phyloP scores from a whole-genome alignment of 805 yeast genomes.

The Komagataella pastoris region DNA sequence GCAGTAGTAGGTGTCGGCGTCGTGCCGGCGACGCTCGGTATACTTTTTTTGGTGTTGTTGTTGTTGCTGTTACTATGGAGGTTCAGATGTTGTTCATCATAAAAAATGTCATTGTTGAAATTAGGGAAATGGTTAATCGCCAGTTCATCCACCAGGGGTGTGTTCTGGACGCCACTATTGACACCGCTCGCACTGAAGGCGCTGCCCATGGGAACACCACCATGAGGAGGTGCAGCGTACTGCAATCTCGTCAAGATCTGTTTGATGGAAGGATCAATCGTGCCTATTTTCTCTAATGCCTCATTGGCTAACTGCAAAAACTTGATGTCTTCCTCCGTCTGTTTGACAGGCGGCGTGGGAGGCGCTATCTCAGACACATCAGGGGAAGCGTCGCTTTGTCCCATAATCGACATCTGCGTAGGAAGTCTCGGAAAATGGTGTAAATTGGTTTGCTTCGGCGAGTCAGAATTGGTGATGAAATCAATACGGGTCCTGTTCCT shows the following conservation, averaged over 20 bases:
- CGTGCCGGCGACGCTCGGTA: neutral
- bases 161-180: neutral
- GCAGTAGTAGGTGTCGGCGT: neutral
- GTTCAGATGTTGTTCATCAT: neutral
- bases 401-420: neutral
- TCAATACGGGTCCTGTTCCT: neutral
- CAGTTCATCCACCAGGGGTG: neutral
- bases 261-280: slow-evolving; percentile 50
- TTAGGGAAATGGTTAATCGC: slow-evolving; percentile 1
- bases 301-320: slow-evolving; percentile 49
- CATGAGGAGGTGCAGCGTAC: slow-evolving; percentile 46
- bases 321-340: slow-evolving; percentile 34
- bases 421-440: neutral
- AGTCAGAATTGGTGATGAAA: neutral
- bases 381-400: neutral
- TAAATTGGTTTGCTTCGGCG: neutral
- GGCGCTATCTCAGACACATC: neutral
- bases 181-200: neutral
- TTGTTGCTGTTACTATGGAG: neutral
- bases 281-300: slow-evolving; percentile 30
- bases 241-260: slow-evolving; percentile 46
- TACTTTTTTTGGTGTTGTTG: neutral
- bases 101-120: neutral
- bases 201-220: slow-evolving; percentile 24
- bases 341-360: neutral